Evolutionary conservation across 805 yeast species (phyloP), one percentile per base, ranked within the genome.

Genomic region (Metschnikowia matae): DNA sequence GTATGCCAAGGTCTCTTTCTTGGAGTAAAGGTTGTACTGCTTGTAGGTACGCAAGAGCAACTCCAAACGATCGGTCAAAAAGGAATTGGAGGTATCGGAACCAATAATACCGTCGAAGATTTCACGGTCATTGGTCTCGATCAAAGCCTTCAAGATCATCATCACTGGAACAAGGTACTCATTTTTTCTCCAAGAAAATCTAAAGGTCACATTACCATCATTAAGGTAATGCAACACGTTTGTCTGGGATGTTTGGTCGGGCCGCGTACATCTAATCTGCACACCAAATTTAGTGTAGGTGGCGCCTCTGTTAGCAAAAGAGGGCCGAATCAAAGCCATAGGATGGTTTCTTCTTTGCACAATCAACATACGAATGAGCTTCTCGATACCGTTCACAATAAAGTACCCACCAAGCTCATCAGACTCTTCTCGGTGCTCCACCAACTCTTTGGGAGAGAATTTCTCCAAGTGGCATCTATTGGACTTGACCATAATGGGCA

Each of bases 291-390:
- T 83, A 38, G 96, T 76, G 71, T 94, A 94, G 6, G 89, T 71
- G 6, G 92, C 86, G 63, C 99, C 99, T 79, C 99, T 85, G 73
- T 90, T 90, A 46, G 85, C 85, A 64, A 92, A 94, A 10, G 96
- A 87, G 33, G 96, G 95, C 74, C 99, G 89, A 52, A 90, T 85
- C 62, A 94, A 83, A 11, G 98, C 98, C 97, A 94, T 89, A 21
- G 98, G 96, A 66, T 91, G 97, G 68, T 94, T 94, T 70, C 99
- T 82, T 69, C 98, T 85, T 73, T 92, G 99, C 17, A 94, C 97
- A 75, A 94, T 89, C 68, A 94, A 82, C 98, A 94, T 89, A 73
- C 99, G 88, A 62, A 94, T 83, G 62, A 94, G 78, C 71, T 94
- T 94, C 70, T 94, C 99, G 60, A 92, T 91, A 77, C 99, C 99